These are phyloP conservation scores for Cyberlindnera lachancei DNA, from an alignment of 805 yeast genomes.

Conservation along the genomic window DNA sequence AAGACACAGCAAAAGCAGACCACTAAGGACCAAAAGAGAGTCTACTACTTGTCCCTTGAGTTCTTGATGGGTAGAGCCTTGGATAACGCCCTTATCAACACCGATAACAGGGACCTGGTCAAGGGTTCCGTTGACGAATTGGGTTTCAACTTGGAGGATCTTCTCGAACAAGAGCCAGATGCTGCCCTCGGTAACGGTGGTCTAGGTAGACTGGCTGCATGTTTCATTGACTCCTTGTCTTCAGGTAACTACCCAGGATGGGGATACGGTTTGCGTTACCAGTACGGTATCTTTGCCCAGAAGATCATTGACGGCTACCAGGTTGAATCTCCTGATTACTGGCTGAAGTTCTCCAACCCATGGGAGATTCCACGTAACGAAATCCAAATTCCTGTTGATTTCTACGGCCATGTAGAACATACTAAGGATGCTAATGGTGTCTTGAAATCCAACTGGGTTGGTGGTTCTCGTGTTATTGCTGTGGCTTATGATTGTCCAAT, in stretches of 20 bases:
- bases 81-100: slow-evolving; percentile 87
- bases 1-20: slow-evolving; percentile 89
- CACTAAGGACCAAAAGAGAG: slow-evolving; percentile 72
- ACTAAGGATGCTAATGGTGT: slow-evolving; percentile 42
- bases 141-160: slow-evolving; percentile 84
- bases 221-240: slow-evolving; percentile 83
- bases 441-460: slow-evolving; percentile 65
- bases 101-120: slow-evolving; percentile 57
- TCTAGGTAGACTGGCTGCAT: slow-evolving; percentile 88
- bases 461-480: slow-evolving; percentile 86
- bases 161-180: slow-evolving; percentile 81
- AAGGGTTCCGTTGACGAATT: slow-evolving; percentile 52
- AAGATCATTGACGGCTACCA: slow-evolving; percentile 87
- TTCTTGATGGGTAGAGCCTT: slow-evolving; percentile 92
- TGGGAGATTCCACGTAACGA: slow-evolving; percentile 90
- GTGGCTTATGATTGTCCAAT: slow-evolving; percentile 88
- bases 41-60: slow-evolving; percentile 81
- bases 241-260: slow-evolving; percentile 87
- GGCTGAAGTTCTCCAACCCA: slow-evolving; percentile 84
- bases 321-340: slow-evolving; percentile 90
- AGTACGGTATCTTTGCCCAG: slow-evolving; percentile 90
- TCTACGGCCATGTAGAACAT: slow-evolving; percentile 63
- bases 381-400: slow-evolving; percentile 83
- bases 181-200: slow-evolving; percentile 97
- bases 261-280: slow-evolving; percentile 93